phyloP scores from a whole-genome alignment of 1,284 basidiomycete genomes.

The Microbotryum silenes-acaulis region DNA sequence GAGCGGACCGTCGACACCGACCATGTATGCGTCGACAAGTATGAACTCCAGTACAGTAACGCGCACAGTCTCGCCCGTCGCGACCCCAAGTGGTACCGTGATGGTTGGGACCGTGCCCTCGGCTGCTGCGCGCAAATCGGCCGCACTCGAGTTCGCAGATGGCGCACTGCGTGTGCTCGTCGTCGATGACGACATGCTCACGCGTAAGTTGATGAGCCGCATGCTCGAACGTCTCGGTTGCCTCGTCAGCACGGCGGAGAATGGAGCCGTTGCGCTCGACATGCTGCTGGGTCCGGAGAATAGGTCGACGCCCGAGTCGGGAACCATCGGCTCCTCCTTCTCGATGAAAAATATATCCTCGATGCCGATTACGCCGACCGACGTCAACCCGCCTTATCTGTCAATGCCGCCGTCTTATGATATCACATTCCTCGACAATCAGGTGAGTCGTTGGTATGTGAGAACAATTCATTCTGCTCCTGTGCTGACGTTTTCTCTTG shows the following conservation, averaged over 20 bases:
- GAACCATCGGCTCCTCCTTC: not conserved
- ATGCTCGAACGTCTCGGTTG: conserved; percentile 72
- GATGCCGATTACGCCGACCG: not conserved
- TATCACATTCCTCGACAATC: conserved; percentile 75
- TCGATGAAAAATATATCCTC: not conserved
- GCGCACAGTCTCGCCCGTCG: too few species aligned
- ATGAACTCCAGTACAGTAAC: too few species aligned
- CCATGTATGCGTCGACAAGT: too few species aligned
- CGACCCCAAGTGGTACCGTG: too few species aligned
- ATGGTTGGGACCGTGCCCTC: not conserved
- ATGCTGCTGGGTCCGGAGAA: conserved; percentile 51
- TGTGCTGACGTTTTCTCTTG: too few species aligned
- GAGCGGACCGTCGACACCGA: too few species aligned
- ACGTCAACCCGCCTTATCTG: not conserved
- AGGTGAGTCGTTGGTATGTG: conserved; percentile 57
- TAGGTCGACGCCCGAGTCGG: not conserved
- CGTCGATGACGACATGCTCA: conserved; percentile 54
- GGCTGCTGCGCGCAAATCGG: not conserved
- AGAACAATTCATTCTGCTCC: not conserved
- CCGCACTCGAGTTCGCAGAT: conserved; percentile 26
- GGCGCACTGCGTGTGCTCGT: conserved; percentile 42
- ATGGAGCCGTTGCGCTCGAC: conserved; percentile 70
- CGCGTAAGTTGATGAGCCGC: conserved; percentile 71
- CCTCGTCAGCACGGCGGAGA: conserved; percentile 70
- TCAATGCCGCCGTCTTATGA: conserved; percentile 46